Evolutionary conservation across 2,329 filamentous ascomycete genomes (phyloP).

Genomic region (Fusarium xyrophilum): DNA sequence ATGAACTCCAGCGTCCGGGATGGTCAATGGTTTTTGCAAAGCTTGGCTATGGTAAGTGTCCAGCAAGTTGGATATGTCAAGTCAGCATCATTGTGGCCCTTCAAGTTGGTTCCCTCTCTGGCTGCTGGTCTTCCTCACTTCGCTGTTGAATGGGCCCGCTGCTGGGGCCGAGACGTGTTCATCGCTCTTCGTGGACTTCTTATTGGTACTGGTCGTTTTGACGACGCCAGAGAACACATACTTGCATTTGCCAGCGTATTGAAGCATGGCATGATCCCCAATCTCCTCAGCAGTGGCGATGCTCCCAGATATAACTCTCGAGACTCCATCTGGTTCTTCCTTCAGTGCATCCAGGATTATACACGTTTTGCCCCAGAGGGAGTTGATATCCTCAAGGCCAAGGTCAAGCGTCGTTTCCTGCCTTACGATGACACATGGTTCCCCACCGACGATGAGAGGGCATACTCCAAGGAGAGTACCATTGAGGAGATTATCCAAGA

Average conservation of each 20-base stretch:
- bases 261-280: conserved; percentile 98
- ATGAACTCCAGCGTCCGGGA: conserved; percentile 79
- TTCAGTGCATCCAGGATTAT: conserved; percentile 96
- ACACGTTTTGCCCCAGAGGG: conserved; percentile 82
- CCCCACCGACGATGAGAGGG: conserved; percentile 76
- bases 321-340: conserved; percentile 97
- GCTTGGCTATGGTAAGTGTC: conserved; percentile 86
- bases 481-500: conserved; percentile 93
- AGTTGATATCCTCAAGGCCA: conserved; percentile 73
- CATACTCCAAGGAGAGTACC: conserved; percentile 84
- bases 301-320: conserved; percentile 92
- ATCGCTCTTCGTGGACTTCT: conserved; percentile 94
- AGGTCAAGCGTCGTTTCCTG: conserved; percentile 83
- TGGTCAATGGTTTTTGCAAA: conserved; percentile 89
- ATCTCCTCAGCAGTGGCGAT: conserved; percentile 85
- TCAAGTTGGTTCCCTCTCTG: conserved; percentile 82
- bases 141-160: conserved; percentile 89
- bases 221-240: conserved; percentile 92
- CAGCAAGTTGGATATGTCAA: conserved; percentile 90
- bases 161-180: conserved; percentile 97
- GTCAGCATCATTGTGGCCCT: conserved; percentile 88
- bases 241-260: conserved; percentile 92
- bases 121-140: conserved; percentile 96
- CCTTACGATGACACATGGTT: conserved; percentile 98
- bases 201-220: conserved; percentile 85